Evolutionary conservation across 345 rosid genomes (phyloP).

Genomic region (Syzygium jambos): DNA sequence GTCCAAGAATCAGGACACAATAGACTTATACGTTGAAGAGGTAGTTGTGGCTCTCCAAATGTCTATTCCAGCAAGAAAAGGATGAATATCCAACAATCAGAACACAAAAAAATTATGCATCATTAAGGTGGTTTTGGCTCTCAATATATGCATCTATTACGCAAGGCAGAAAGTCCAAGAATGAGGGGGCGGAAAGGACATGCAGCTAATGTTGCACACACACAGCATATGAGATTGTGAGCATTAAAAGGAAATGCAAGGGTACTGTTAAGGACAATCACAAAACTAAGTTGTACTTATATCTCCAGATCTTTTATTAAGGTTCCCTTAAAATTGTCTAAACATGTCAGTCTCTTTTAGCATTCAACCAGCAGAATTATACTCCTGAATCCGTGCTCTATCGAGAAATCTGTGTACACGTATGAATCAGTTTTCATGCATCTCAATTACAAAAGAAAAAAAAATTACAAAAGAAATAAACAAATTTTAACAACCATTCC

Average conservation of each 20-base stretch:
- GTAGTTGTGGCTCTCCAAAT: neutral
- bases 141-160: neutral
- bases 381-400: neutral
- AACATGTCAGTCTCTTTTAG: neutral
- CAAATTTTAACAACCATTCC: neutral
- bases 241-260: neutral
- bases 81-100: neutral
- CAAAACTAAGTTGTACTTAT: neutral
- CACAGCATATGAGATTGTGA: neutral
- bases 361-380: neutral
- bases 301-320: neutral
- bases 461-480: neutral
- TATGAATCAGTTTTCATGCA: neutral
- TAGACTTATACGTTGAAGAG: neutral
- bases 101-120: neutral
- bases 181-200: neutral
- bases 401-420: neutral
- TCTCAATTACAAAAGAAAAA: neutral
- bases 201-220: neutral
- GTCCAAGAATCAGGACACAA: neutral
- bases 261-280: neutral
- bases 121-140: neutral
- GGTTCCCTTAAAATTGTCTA: neutral
- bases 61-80: neutral
- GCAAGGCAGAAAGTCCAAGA: neutral